These are phyloP conservation scores for Sclerotinia glacialis DNA, from an alignment of 2,329 filamentous ascomycete genomes.

Conservation along the genomic window DNA sequence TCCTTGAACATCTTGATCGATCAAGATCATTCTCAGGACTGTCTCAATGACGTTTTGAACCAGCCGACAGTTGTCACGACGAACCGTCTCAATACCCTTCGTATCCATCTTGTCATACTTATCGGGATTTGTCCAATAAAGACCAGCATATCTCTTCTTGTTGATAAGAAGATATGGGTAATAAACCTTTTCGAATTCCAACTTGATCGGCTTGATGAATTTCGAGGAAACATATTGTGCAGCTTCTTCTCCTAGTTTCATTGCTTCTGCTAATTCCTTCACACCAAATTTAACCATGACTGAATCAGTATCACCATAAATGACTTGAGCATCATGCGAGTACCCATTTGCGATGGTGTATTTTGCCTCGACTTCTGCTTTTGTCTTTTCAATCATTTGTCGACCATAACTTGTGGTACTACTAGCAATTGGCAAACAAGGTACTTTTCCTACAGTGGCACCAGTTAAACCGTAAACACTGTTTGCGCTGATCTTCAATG, in stretches of 20 bases:
- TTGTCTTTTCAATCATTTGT: slow-evolving; percentile 98
- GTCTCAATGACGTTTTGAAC: slow-evolving; percentile 98
- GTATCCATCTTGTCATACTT: slow-evolving; percentile 99
- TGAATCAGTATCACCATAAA: slow-evolving; percentile 98
- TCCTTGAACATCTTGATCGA: slow-evolving; percentile 83
- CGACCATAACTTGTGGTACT: slow-evolving; percentile 96
- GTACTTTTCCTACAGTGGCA: slow-evolving; percentile 91
- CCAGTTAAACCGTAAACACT: slow-evolving; percentile 97
- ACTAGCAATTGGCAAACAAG: slow-evolving; percentile 91
- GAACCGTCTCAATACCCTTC: slow-evolving; percentile 97
- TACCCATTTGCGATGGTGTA: slow-evolving; percentile 96
- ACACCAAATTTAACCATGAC: slow-evolving; percentile 99
- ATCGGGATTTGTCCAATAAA: slow-evolving; percentile 92
- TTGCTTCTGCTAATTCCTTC: slow-evolving; percentile 78
- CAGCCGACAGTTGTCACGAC: slow-evolving; percentile 90
- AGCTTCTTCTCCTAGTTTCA: slow-evolving; percentile 94
- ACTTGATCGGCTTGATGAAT: slow-evolving; percentile 95
- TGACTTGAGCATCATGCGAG: slow-evolving; percentile 89
- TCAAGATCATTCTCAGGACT: slow-evolving; percentile 89
- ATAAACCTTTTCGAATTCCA: slow-evolving; percentile 99
- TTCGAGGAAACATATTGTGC: slow-evolving; percentile 84
- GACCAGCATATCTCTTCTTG: slow-evolving; percentile 98
- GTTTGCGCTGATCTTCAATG: slow-evolving; percentile 95
- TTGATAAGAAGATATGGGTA: slow-evolving; percentile 98
- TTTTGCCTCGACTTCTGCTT: slow-evolving; percentile 85